phyloP scores from a whole-genome alignment of 768 basidiomycete genomes.

The Suillus subaureus region DNA sequence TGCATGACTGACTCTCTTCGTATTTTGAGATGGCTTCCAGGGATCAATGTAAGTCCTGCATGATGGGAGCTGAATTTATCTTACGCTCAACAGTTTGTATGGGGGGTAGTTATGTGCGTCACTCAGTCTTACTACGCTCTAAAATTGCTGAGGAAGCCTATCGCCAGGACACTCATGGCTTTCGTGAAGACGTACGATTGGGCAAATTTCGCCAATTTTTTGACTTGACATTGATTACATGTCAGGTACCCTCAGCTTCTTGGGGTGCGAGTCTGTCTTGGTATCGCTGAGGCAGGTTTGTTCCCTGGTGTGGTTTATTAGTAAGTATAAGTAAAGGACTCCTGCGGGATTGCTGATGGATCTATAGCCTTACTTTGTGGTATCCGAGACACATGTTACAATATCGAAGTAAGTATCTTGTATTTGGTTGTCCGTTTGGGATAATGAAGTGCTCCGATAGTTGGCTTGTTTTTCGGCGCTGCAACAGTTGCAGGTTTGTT shows the following conservation, averaged over 20 bases:
- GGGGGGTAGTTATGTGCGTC: constrained; percentile 65
- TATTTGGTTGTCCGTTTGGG: too few relatives aligned
- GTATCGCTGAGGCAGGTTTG: constrained; percentile 68
- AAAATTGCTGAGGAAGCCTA: not conserved
- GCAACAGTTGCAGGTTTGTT: constrained; percentile 55
- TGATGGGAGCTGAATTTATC: constrained; percentile 3
- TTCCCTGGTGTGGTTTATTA: constrained; percentile 79
- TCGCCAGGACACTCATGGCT: constrained; percentile 60
- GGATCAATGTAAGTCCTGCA: constrained; percentile 51
- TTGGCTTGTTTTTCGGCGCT: constrained; percentile 67
- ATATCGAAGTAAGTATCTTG: constrained; percentile 35
- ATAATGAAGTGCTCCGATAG: constrained; percentile 14
- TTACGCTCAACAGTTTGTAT: constrained; percentile 36
- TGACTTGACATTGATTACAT: not conserved
- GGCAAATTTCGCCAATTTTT: not conserved
- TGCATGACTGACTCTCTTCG: not conserved
- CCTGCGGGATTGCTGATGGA: not conserved
- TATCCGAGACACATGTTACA: constrained; percentile 66
- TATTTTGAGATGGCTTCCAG: constrained; percentile 59
- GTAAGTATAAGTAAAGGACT: constrained; percentile 35
- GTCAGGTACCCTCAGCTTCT: constrained; percentile 63
- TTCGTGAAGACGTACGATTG: constrained; percentile 59
- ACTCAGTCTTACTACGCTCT: not conserved
- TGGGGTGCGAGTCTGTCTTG: constrained; percentile 58
- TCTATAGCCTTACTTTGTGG: constrained; percentile 60